A percentile compares a stretch with the other conserved stretches of the same genome.
Conservation (phyloP, 1,139 yeast genomes). For the Suhomyces chickasaworum region DNA sequence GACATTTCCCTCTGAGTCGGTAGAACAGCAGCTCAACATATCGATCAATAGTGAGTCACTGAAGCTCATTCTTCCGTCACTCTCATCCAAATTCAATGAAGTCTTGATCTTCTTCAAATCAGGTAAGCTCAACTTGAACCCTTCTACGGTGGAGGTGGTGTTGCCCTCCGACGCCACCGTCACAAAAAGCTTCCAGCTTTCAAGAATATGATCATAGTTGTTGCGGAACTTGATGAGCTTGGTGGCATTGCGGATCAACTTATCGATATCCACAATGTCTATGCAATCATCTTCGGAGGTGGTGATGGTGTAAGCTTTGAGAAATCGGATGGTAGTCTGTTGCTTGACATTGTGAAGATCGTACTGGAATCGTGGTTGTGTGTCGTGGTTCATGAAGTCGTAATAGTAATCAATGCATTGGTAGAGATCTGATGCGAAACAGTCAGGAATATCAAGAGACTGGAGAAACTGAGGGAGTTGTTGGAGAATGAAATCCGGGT, state of each 20-base stretch:
- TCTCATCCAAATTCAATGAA: conserved; percentile 28
- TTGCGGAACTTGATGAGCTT: conserved; percentile 40
- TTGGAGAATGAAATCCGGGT: conserved; percentile 33
- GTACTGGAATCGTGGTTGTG: conserved; percentile 2
- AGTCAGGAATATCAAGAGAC: conserved; percentile 31
- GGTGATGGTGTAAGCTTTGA: conserved; percentile 36
- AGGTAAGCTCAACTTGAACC: conserved; percentile 32
- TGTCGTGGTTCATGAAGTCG: conserved; percentile 22
- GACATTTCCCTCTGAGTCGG: conserved; percentile 32
- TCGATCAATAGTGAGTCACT: conserved; percentile 44
- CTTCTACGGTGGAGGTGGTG: conserved; percentile 11
- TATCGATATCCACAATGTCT: conserved; percentile 47
- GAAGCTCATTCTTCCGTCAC: conserved; percentile 18
- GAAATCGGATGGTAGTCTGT: conserved; percentile 30
- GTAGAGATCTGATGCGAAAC: conserved; percentile 37
- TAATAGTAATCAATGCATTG: conserved; percentile 40
- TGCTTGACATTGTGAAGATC: conserved; percentile 23
- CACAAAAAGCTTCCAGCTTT: conserved; percentile 41
- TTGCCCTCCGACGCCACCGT: conserved; percentile 20
- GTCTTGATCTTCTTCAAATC: conserved; percentile 37
- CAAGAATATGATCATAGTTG: conserved; percentile 30
- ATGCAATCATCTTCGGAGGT: conserved; percentile 22
- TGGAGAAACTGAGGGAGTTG: conserved; percentile 31
- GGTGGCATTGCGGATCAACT: conserved; percentile 31
- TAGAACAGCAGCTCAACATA: conserved; percentile 44